Evolutionary conservation across 73 alveolate species (phyloP), one percentile per base, ranked within the genome.

Genomic region (Stentor coeruleus): DNA sequence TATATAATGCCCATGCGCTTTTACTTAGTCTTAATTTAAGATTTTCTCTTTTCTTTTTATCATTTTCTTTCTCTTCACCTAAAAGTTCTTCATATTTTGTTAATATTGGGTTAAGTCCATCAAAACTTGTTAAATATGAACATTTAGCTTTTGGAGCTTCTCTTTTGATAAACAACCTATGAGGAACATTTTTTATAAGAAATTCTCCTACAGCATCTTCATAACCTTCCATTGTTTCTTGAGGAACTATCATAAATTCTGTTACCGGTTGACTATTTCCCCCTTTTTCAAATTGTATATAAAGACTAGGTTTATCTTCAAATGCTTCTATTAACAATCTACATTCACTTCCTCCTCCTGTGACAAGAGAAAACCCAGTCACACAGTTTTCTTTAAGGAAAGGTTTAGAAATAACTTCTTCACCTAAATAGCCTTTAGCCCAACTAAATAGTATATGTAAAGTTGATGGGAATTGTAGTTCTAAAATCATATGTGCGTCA

Each of bases 401-500:
- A 14, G 79, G 79, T 2, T 40, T 66, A 15, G n/a, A 20, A 31
- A 66, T 66, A 31, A 66, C 79, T 33, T 66, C 79, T 66, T 66
- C 79, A 26, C 79, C 79, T 28, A 66, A 20, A 2, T 66, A 31
- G 2, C 79, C 79, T 33, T 66, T 66, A 1, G 79, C 79, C 79
- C 79, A 66, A 2, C 79, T 66, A 31, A 66, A 31, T 11, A 66
- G 79, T 28, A 66, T 66, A 31, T 66, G n/a, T 33, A 66, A 20
- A 66, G 79, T 66, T 33, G 79, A 66, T 26, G 79, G n/a, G n/a
- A 66, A 2, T 2, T 66, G 79, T 40, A 66, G 39, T 2, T 66
- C 79, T 20, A 66, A 31, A 31, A 66, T 66, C 79, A 66, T 66
- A 26, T 66, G 37, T 28, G 79, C 79, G 39, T 66, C 79, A 66